Conservation (phyloP, 2,329 filamentous ascomycete species). For the Cladophialophora carrionii region DNA sequence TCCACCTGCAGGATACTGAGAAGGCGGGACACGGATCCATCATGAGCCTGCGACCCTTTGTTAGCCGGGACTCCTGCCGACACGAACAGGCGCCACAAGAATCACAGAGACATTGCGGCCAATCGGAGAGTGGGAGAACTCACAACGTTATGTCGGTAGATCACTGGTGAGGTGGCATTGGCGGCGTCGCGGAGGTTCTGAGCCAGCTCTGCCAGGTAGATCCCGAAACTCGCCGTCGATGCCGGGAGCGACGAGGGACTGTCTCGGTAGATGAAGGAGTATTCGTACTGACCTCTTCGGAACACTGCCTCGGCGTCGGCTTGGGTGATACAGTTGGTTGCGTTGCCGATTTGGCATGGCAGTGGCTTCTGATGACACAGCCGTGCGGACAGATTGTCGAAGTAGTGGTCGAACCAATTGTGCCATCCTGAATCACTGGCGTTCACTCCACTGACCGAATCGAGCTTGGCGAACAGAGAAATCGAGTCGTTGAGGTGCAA, state of each 20-base stretch:
- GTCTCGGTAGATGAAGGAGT: conserved; percentile 76
- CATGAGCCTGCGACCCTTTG: conserved; percentile 57
- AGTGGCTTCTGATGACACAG: conserved; percentile 75
- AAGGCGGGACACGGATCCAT: conserved; percentile 70
- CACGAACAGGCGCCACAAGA: not conserved
- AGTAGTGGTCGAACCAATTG: conserved; percentile 73
- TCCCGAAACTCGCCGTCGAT: conserved; percentile 65
- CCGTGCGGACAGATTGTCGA: conserved; percentile 77
- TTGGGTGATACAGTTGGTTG: conserved; percentile 65
- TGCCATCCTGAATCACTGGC: conserved; percentile 63
- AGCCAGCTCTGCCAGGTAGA: conserved; percentile 74
- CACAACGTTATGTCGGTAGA: conserved; percentile 74
- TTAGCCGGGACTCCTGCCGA: not conserved
- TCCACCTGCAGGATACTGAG: conserved; percentile 73
- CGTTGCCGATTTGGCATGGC: conserved; percentile 63
- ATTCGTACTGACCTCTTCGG: conserved; percentile 78
- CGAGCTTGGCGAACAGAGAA: conserved; percentile 63
- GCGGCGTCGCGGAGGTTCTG: conserved; percentile 63
- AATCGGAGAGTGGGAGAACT: not conserved
- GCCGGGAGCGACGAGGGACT: conserved; percentile 64
- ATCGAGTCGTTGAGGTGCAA: conserved; percentile 62
- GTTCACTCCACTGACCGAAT: conserved; percentile 69
- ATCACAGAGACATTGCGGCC: not conserved
- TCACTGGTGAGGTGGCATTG: conserved; percentile 47
- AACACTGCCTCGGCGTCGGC: conserved; percentile 70